Conservation (phyloP, 148 eudicot species). For the Camellia granthamiana region DNA sequence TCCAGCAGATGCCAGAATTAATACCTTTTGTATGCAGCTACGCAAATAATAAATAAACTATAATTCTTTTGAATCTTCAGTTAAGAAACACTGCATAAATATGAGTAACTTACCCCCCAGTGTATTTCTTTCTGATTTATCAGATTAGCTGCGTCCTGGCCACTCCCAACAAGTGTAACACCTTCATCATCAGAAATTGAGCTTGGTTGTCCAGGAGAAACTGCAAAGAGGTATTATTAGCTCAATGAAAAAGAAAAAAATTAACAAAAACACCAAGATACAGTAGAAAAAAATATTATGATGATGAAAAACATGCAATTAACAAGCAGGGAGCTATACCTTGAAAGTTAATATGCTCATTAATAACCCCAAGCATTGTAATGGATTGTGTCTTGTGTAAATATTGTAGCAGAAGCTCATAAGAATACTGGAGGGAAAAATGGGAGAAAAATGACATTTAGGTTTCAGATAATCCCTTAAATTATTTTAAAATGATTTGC, state of each 20-base stretch:
- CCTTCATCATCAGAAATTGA: slow-evolving; percentile 84
- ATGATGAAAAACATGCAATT: neutral
- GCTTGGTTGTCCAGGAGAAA: slow-evolving; percentile 84
- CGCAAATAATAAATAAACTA: neutral
- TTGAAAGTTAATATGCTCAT: slow-evolving; percentile 93
- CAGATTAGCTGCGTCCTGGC: slow-evolving; percentile 84
- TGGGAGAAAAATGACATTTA: slow-evolving; percentile 10
- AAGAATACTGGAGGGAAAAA: slow-evolving; percentile 62
- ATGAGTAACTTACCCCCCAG: slow-evolving; percentile 82
- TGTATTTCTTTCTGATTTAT: slow-evolving; percentile 95
- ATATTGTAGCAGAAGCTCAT: slow-evolving; percentile 86
- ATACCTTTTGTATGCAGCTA: neutral
- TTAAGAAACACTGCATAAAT: neutral
- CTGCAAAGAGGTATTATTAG: slow-evolving; percentile 38
- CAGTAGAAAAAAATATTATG: neutral
- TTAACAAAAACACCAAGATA: neutral
- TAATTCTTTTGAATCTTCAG: neutral
- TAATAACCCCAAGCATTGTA: slow-evolving; percentile 89
- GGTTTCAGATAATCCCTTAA: slow-evolving; percentile 3
- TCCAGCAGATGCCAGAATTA: neutral
- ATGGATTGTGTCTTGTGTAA: slow-evolving; percentile 74
- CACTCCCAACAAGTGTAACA: slow-evolving; percentile 83
- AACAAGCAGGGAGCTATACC: slow-evolving; percentile 35
- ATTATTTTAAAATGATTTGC: neutral
- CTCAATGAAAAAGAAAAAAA: neutral